Evolutionary conservation across 768 basidiomycete species (phyloP).

Genomic region (Mycena chlorophos): DNA sequence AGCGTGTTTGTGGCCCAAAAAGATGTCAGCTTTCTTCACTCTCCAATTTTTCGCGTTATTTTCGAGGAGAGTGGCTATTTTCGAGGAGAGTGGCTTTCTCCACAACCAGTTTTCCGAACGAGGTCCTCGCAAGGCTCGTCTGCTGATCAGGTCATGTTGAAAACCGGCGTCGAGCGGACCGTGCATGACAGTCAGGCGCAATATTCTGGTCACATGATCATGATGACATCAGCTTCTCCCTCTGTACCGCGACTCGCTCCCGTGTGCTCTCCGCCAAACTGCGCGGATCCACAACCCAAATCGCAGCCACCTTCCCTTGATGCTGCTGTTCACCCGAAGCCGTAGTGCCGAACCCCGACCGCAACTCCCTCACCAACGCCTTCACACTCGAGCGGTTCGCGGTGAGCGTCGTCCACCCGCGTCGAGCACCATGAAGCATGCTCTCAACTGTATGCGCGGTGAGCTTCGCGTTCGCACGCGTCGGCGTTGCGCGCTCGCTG

Average conservation of each 20-base stretch:
- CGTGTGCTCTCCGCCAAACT: slow-evolving; percentile 70
- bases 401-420: slow-evolving; percentile 85
- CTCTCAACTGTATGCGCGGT: slow-evolving; percentile 80
- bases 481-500: slow-evolving; percentile 54
- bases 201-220: not conserved
- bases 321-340: slow-evolving; percentile 11
- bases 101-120: not conserved
- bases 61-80: too few relatives aligned
- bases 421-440: slow-evolving; percentile 63
- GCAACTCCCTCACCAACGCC: slow-evolving; percentile 70
- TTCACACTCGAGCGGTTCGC: slow-evolving; percentile 80
- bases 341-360: slow-evolving; percentile 36
- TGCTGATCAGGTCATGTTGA: not conserved
- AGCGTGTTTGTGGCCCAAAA: too few relatives aligned
- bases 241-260: slow-evolving; percentile 17
- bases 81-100: too few relatives aligned
- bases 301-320: slow-evolving; percentile 37
- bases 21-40: too few relatives aligned
- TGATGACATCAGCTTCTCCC: not conserved
- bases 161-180: not conserved
- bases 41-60: too few relatives aligned
- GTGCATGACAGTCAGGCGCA: not conserved
- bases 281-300: slow-evolving; percentile 80
- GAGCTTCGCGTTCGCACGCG: slow-evolving; percentile 55
- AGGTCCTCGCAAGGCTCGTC: not conserved